phyloP scores from a whole-genome alignment of 116 monocot species.

The Phalaenopsis hybrid region DNA sequence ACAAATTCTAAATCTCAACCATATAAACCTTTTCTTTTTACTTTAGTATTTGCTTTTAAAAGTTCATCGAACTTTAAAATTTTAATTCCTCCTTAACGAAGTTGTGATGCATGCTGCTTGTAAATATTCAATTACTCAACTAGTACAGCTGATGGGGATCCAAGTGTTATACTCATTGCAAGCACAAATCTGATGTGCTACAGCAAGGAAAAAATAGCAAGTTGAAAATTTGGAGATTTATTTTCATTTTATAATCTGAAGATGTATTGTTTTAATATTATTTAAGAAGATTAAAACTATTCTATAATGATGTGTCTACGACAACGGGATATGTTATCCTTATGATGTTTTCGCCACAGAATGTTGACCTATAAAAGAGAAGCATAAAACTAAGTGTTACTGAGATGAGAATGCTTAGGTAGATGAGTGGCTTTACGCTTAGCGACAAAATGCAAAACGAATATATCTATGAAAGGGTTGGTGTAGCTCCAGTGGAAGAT shows the following conservation, averaged over 20 bases:
- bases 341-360: neutral
- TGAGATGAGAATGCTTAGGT: no score
- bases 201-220: neutral
- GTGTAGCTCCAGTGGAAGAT: no score
- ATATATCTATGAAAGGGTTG: no score
- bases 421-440: no score
- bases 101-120: neutral
- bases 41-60: neutral
- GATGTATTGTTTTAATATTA: no score
- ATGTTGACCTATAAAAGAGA: no score
- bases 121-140: neutral
- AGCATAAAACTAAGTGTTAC: no score
- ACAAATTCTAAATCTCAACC: neutral
- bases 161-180: neutral
- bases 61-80: neutral
- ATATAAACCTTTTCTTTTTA: neutral
- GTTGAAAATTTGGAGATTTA: no score
- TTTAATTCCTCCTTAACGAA: neutral
- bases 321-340: neutral
- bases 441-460: no score
- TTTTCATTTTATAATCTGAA: no score
- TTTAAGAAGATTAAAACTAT: neutral
- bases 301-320: neutral
- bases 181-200: neutral
- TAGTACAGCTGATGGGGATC: neutral